phyloP scores from a whole-genome alignment of 148 eudicot genomes.

The Drosera capensis region DNA sequence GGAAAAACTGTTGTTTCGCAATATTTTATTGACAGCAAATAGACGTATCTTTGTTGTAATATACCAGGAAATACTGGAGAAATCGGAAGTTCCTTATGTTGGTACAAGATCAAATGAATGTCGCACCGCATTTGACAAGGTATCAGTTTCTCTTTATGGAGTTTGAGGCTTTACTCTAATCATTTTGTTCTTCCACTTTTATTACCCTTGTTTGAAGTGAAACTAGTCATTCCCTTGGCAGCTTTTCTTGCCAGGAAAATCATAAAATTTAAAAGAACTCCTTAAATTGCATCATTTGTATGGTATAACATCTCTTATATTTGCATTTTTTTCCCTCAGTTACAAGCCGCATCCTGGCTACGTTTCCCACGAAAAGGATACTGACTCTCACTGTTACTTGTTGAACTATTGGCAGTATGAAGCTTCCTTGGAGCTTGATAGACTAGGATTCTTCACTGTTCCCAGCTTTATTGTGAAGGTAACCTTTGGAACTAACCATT shows the following conservation, averaged over 20 bases:
- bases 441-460: conserved; percentile 61
- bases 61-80: conserved; percentile 66
- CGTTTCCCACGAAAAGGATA: conserved; percentile 1
- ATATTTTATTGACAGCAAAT: background rate
- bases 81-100: conserved; percentile 59
- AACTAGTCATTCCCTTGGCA: too few species aligned
- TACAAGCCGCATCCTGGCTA: background rate
- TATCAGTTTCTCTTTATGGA: conserved; percentile 1
- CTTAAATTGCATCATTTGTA: too few species aligned
- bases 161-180: background rate
- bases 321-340: too few species aligned
- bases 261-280: too few species aligned
- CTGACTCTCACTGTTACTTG: conserved; percentile 3
- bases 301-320: too few species aligned
- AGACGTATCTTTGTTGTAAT: background rate
- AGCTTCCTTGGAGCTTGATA: conserved; percentile 67
- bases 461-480: conserved; percentile 69
- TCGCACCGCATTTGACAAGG: conserved; percentile 84
- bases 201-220: background rate
- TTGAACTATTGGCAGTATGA: conserved; percentile 40
- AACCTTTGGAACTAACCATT: conserved; percentile 1
- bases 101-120: conserved; percentile 67
- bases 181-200: background rate
- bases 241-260: too few species aligned
- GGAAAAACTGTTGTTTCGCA: background rate